phyloP scores from a whole-genome alignment of 345 rosid genomes.

The Euphorbia tirucalli region DNA sequence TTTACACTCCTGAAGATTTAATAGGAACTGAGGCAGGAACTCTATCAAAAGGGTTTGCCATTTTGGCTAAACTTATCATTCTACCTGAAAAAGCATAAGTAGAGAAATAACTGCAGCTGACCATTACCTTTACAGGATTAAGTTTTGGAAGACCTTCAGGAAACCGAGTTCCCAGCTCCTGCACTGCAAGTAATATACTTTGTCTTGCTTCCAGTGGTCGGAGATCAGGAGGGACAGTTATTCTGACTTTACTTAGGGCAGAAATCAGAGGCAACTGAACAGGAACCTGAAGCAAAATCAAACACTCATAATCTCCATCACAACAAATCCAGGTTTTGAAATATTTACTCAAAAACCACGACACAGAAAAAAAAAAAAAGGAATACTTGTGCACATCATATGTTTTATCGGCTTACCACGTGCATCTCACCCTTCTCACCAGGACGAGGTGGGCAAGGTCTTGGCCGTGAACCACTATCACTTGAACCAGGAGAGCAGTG shows the following conservation, averaged over 20 bases:
- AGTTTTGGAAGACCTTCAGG: conserved; percentile 94
- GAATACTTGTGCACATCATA: neutral
- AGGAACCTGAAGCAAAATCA: conserved; percentile 62
- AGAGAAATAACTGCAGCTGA: neutral
- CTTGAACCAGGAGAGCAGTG: conserved; percentile 80
- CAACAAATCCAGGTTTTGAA: conserved; percentile 1
- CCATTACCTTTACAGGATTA: conserved; percentile 84
- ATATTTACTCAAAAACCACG: neutral
- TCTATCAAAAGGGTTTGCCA: neutral
- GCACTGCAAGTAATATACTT: conserved; percentile 78
- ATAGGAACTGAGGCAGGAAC: neutral
- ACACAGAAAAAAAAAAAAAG: neutral
- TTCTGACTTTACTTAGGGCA: conserved; percentile 71
- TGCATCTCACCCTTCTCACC: conserved; percentile 99
- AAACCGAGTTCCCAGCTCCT: conserved; percentile 79
- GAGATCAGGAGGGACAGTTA: conserved; percentile 82
- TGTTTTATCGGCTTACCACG: conserved; percentile 61
- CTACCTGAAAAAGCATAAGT: neutral
- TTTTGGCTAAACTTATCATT: neutral
- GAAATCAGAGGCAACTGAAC: conserved; percentile 87
- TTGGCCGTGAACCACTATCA: conserved; percentile 84
- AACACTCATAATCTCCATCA: conserved; percentile 17
- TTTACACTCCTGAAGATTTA: neutral
- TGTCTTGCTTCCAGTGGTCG: conserved; percentile 97
- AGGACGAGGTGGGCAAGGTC: conserved; percentile 85